These are phyloP conservation scores for Podila horticola DNA, from an alignment of 192 early-diverging fungal species.

Conservation along the genomic window DNA sequence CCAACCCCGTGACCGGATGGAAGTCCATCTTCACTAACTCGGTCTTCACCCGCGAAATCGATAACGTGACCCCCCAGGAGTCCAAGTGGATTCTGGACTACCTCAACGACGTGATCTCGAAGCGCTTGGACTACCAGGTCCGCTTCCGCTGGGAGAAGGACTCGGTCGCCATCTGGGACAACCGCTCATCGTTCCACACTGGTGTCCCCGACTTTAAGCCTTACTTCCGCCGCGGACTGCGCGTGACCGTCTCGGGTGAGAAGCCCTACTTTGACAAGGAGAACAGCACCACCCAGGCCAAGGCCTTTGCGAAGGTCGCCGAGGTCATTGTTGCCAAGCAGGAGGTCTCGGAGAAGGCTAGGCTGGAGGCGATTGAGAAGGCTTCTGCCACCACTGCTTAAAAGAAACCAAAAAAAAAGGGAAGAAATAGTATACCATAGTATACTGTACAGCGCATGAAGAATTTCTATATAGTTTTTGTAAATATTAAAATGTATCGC, in stretches of 20 bases:
- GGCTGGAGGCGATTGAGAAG: constrained; percentile 3
- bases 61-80: constrained; percentile 58
- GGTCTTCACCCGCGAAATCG: constrained; percentile 69
- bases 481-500: too few species aligned
- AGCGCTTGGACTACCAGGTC: constrained; percentile 65
- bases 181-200: constrained; percentile 65
- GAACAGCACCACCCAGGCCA: constrained; percentile 31
- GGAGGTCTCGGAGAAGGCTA: constrained; percentile 27
- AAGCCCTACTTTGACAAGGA: constrained; percentile 31
- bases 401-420: constrained; percentile 27
- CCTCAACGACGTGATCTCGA: constrained; percentile 62
- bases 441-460: too few species aligned
- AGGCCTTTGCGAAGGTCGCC: constrained; percentile 37
- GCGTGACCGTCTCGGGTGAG: constrained; percentile 47
- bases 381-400: constrained; percentile 2
- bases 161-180: constrained; percentile 76
- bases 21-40: constrained; percentile 74
- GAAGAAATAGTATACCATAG: too few species aligned
- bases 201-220: constrained; percentile 51
- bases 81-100: constrained; percentile 67
- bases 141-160: constrained; percentile 68
- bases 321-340: constrained; percentile 43
- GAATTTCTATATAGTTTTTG: too few species aligned
- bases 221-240: constrained; percentile 31
- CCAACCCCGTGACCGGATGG: constrained; percentile 77